A percentile compares a stretch with the other conserved stretches of the same genome.
Evolutionary conservation across 140 eudicot genomes (phyloP).

Genomic region (Ambrosia hybrid): DNA sequence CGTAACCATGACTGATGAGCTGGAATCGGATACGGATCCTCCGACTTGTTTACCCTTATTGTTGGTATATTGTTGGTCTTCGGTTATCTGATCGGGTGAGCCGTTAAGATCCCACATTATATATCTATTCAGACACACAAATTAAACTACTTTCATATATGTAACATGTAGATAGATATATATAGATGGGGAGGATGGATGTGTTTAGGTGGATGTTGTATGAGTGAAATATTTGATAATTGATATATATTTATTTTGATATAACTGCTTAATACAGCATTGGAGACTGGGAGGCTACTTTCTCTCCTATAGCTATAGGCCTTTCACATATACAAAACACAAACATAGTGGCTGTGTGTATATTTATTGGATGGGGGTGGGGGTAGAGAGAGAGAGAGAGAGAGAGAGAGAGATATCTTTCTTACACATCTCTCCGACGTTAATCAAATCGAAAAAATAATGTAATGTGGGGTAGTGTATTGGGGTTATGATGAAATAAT

Average conservation of each 20-base stretch:
- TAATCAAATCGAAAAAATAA: slow-evolving; percentile 74
- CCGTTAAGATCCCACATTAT: slow-evolving; percentile 88
- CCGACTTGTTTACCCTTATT: slow-evolving; percentile 72
- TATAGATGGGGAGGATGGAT: neutral
- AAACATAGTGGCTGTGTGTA: slow-evolving; percentile 2
- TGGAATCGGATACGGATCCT: slow-evolving; percentile 53
- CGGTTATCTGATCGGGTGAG: slow-evolving; percentile 53
- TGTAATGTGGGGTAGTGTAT: slow-evolving; percentile 25
- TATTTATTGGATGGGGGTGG: slow-evolving; percentile 8
- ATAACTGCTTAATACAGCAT: slow-evolving; percentile 35
- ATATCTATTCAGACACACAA: neutral
- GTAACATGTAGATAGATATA: slow-evolving; percentile 1
- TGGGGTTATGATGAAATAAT: neutral
- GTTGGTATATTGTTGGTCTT: neutral
- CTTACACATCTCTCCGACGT: slow-evolving; percentile 77
- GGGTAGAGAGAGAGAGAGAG: slow-evolving; percentile 27
- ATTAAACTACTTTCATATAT: neutral
- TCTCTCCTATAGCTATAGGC: slow-evolving; percentile 6
- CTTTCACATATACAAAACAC: slow-evolving; percentile 6
- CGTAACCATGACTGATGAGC: slow-evolving; percentile 61
- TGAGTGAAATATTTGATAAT: slow-evolving; percentile 4
- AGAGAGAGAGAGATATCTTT: slow-evolving; percentile 43
- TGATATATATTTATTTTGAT: no score
- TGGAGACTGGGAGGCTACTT: slow-evolving; percentile 34
- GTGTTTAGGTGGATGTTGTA: slow-evolving; percentile 31